phyloP scores from a whole-genome alignment of 2,329 filamentous ascomycete species.

The Fusarium sp. region DNA sequence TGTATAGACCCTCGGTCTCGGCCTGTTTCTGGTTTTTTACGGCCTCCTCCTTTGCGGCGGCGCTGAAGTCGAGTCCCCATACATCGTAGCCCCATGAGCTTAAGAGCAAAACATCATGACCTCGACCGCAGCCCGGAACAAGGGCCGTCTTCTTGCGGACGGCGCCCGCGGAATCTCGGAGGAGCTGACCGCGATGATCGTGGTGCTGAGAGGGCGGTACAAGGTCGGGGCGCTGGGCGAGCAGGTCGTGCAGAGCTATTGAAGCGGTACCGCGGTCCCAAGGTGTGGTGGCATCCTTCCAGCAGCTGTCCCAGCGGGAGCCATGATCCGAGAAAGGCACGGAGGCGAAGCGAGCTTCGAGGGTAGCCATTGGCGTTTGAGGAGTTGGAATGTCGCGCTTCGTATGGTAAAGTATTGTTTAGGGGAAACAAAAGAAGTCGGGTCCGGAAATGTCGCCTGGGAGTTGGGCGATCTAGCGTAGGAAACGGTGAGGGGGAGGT shows the following conservation, averaged over 20 bases:
- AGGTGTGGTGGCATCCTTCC: constrained; percentile 62
- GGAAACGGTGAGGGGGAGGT: constrained; percentile 36
- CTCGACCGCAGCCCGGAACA: constrained; percentile 86
- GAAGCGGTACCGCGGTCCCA: constrained; percentile 72
- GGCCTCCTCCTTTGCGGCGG: constrained; percentile 63
- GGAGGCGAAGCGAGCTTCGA: constrained; percentile 55
- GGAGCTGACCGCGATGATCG: constrained; percentile 50
- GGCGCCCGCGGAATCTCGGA: constrained; percentile 43
- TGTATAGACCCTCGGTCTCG: constrained; percentile 59
- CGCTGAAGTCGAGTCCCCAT: constrained; percentile 80
- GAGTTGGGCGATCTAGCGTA: constrained; percentile 22
- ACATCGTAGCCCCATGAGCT: constrained; percentile 83
- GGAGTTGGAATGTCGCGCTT: background rate
- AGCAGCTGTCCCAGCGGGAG: constrained; percentile 64
- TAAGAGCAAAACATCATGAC: constrained; percentile 85
- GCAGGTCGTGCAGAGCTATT: constrained; percentile 68
- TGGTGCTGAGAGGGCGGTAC: constrained; percentile 56
- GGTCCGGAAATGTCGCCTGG: background rate
- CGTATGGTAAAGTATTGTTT: background rate
- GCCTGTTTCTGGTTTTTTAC: constrained; percentile 59
- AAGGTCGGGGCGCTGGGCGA: constrained; percentile 63
- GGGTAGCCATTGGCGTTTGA: constrained; percentile 42
- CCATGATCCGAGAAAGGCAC: constrained; percentile 55
- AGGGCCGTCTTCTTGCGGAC: constrained; percentile 65
- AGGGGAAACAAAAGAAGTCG: constrained; percentile 8